These are phyloP conservation scores for Chloris gayana DNA, from an alignment of 176 grass and related monocot species.

Conservation along the genomic window DNA sequence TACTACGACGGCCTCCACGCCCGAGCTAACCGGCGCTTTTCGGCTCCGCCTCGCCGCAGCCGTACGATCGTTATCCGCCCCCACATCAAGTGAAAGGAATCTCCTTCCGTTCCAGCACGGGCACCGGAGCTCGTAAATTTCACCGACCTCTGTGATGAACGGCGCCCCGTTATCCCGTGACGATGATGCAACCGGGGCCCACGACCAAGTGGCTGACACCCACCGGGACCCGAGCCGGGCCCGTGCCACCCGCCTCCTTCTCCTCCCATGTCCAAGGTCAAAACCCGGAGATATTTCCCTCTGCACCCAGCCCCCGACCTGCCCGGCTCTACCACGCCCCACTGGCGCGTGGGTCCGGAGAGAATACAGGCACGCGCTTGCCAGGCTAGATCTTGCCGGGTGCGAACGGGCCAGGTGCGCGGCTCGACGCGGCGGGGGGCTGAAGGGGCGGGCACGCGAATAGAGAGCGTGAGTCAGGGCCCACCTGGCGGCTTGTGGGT, in stretches of 20 bases:
- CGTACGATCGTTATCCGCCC: constrained; percentile 29
- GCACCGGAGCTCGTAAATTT: not conserved
- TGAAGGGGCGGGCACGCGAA: constrained; percentile 42
- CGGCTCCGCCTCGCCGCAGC: not conserved
- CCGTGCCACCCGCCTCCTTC: not conserved
- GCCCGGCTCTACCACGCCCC: accelerated
- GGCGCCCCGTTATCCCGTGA: constrained; percentile 29
- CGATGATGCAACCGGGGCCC: constrained; percentile 2
- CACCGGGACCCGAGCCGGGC: not conserved
- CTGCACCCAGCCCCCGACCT: not conserved
- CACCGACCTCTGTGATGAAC: not conserved
- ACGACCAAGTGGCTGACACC: constrained; percentile 25
- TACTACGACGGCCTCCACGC: not conserved
- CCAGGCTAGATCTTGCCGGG: not conserved
- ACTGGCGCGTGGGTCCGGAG: constrained; percentile 24
- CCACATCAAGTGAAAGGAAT: not conserved
- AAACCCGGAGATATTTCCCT: constrained; percentile 11
- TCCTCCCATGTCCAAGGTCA: not conserved
- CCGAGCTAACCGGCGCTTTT: not conserved
- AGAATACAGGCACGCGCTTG: not conserved
- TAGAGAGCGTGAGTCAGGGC: not conserved
- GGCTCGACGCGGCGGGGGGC: not conserved
- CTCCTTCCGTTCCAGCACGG: not conserved
- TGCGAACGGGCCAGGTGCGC: constrained; percentile 23
- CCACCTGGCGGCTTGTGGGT: constrained; percentile 8